Evolutionary conservation across 495 filamentous ascomycete genomes (phyloP).

Genomic region (Neurospora sp.): DNA sequence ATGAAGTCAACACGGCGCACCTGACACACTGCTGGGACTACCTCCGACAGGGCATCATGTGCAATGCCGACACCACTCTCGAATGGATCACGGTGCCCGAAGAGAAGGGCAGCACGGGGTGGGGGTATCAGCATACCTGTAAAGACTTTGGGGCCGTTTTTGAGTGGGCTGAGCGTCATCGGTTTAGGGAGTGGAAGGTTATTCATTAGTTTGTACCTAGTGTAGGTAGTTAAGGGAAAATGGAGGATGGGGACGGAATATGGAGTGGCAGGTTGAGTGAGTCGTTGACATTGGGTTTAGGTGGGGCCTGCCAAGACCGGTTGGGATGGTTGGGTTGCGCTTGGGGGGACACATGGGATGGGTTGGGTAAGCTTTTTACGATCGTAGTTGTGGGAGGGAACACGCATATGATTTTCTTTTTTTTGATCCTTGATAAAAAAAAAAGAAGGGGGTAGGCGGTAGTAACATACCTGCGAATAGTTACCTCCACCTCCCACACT

Average conservation of each 20-base stretch:
- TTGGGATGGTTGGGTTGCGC: background rate
- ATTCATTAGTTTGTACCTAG: background rate
- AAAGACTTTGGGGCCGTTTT: background rate
- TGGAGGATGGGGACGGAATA: background rate
- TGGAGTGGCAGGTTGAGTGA: no score
- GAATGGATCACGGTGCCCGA: conserved; percentile 2
- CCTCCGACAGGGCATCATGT: conserved; percentile 11
- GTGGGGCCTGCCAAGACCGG: background rate
- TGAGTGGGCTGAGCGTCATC: background rate
- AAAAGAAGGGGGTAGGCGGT: no score
- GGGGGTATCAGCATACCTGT: background rate
- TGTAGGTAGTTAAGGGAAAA: background rate
- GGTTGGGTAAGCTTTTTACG: no score
- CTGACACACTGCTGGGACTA: conserved; percentile 14
- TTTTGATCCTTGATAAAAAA: no score
- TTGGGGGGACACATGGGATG: background rate
- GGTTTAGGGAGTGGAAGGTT: background rate
- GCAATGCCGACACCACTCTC: conserved; percentile 6
- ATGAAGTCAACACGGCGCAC: conserved; percentile 3
- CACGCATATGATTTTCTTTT: no score
- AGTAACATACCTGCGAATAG: background rate
- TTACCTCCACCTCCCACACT: background rate
- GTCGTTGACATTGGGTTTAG: background rate
- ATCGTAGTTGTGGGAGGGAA: no score
- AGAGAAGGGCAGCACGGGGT: background rate